These are phyloP conservation scores for Helichrysum umbraculigerum DNA, from an alignment of 129 eudicot genomes.

Conservation along the genomic window DNA sequence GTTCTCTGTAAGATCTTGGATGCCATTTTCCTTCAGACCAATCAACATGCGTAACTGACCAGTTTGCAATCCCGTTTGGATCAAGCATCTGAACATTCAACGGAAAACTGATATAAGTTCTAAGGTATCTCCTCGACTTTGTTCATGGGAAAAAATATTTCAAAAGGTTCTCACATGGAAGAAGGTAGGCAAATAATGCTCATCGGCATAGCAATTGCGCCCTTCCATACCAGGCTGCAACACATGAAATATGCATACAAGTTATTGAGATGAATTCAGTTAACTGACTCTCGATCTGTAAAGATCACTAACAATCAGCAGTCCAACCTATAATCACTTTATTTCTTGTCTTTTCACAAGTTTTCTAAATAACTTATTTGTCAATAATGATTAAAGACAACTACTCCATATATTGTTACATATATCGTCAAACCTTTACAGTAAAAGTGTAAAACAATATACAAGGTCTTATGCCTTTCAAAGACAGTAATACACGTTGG, in stretches of 20 bases:
- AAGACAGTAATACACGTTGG: background rate
- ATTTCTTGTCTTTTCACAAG: background rate
- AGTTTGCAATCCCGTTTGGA: conserved; percentile 78
- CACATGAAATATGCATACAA: conserved; percentile 18
- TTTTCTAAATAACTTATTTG: background rate
- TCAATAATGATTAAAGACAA: background rate
- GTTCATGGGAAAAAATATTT: background rate
- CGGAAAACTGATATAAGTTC: background rate
- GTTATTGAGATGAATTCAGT: conserved; percentile 5
- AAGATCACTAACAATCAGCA: conserved; percentile 10
- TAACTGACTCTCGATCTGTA: conserved; percentile 20
- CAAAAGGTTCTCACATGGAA: conserved; percentile 49
- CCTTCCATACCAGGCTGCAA: conserved; percentile 87
- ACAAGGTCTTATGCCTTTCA: background rate
- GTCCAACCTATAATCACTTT: background rate
- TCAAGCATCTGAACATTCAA: conserved; percentile 66
- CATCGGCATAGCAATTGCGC: conserved; percentile 88
- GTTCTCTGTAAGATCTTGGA: conserved; percentile 70
- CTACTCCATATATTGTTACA: background rate
- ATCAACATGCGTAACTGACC: conserved; percentile 93
- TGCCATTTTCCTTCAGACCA: conserved; percentile 99
- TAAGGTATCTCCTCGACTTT: background rate
- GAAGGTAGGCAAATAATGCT: conserved; percentile 91
- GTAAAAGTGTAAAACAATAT: background rate
- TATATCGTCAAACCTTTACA: background rate